Evolutionary conservation across 2,329 filamentous ascomycete genomes (phyloP), one percentile per base, ranked within the genome.

Genomic region (Pseudogymnoascus sp.): DNA sequence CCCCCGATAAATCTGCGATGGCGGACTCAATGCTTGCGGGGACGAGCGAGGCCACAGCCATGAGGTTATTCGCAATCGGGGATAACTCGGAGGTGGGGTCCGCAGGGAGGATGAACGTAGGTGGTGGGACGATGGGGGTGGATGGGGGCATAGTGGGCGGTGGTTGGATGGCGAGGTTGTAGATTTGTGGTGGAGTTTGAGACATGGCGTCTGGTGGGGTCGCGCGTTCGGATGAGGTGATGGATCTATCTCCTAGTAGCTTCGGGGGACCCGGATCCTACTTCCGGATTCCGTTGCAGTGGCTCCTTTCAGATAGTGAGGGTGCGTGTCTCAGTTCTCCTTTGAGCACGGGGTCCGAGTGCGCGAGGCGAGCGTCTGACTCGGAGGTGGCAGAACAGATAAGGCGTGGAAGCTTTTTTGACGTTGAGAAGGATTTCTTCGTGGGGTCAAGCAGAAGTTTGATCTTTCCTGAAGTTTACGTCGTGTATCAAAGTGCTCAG

Each of bases 281-380:
- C 35, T 56, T 56, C 50, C 50, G 50, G 50, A n/a, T 19, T 56
- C 50, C 28, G n/a, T 28, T 56, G 10, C 11, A 8, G 50, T 35
- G 50, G 50, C 50, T 35, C 28, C 28, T 56, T 56, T 56, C 50
- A 53, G 50, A 35, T 35, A 35, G 50, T 56, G 50, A 56, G 50
- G 50, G 16, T 56, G 50, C 46, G 46, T 56, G 50, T 56, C 50
- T 56, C 50, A 56, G 50, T 28, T 56, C 50, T 19, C 50, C 35
- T 11, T 22, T 56, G 16, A 14, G 50, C 16, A 19, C 28, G 10
- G 11, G 46, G 28, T 7, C 28, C 50, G 11, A 35, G 28, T 33
- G 28, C 28, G 50, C 10, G 50, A 56, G 50, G 50, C 50, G 28
- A 22, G 50, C 50, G 28, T 35, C 28, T 19, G 50, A 33, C 19